phyloP scores from a whole-genome alignment of 345 rosid species.

The Atalantia buxifolia region DNA sequence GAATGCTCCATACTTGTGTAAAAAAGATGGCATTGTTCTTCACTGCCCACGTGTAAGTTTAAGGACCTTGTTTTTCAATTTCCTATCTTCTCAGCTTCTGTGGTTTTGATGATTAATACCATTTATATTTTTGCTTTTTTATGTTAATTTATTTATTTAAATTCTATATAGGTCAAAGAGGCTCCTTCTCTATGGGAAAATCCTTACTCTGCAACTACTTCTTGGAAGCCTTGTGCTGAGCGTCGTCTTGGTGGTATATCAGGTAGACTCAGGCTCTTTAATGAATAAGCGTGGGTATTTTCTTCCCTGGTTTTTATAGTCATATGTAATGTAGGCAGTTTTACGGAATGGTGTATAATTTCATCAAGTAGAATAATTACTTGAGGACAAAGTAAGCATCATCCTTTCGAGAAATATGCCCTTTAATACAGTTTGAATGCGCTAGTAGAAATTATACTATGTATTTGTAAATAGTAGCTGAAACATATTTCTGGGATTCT shows the following conservation, averaged over 20 bases:
- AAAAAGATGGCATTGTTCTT: conserved; percentile 92
- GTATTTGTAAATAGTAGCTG: neutral
- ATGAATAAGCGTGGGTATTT: neutral
- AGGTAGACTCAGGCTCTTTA: conserved; percentile 30
- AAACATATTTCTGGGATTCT: neutral
- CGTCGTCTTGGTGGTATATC: conserved; percentile 77
- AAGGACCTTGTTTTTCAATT: neutral
- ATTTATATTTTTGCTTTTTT: conserved; percentile 9
- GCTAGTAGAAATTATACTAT: neutral
- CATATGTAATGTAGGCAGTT: neutral
- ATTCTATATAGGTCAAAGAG: conserved; percentile 67
- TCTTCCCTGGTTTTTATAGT: neutral
- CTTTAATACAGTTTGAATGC: neutral
- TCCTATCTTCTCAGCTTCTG: neutral
- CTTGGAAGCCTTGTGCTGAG: conserved; percentile 99
- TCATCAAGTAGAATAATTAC: neutral
- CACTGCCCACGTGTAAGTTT: conserved; percentile 84
- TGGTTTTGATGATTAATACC: neutral
- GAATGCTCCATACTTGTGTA: conserved; percentile 92
- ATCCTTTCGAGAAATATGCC: neutral
- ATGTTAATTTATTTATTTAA: neutral
- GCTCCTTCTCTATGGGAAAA: conserved; percentile 95
- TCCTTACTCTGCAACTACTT: conserved; percentile 91
- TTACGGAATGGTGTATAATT: neutral
- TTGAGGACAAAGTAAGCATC: neutral